These are phyloP conservation scores for Didymella segeticola DNA, from an alignment of 2,329 filamentous ascomycete species.

Conservation along the genomic window DNA sequence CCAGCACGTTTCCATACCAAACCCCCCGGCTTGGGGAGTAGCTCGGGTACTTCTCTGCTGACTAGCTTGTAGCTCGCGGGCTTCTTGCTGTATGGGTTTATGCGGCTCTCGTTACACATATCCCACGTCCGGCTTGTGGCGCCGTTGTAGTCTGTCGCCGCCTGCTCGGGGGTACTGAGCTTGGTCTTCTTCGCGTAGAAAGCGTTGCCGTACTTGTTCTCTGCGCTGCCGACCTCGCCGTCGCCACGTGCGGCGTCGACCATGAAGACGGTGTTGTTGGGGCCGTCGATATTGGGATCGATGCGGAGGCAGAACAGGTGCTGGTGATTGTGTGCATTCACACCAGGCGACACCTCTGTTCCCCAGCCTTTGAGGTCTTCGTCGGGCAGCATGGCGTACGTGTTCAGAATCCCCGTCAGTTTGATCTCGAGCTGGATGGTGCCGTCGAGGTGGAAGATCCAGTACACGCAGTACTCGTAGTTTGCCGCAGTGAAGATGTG, in stretches of 20 bases:
- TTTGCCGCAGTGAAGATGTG: constrained; percentile 96
- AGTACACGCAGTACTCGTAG: constrained; percentile 90
- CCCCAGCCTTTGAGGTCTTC: constrained; percentile 89
- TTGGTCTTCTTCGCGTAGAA: constrained; percentile 87
- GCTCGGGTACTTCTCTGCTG: constrained; percentile 77
- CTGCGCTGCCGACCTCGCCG: constrained; percentile 76
- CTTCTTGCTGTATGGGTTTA: constrained; percentile 88
- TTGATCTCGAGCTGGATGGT: constrained; percentile 90
- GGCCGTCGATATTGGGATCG: constrained; percentile 85
- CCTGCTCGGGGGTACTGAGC: constrained; percentile 71
- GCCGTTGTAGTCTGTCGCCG: constrained; percentile 81
- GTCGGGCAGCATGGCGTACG: constrained; percentile 78
- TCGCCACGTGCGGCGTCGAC: constrained; percentile 75
- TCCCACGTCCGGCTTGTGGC: constrained; percentile 85
- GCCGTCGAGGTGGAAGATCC: constrained; percentile 91
- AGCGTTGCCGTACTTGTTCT: constrained; percentile 89
- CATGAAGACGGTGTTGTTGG: constrained; percentile 84
- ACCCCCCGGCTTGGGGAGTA: constrained; percentile 81
- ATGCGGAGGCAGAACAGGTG: constrained; percentile 92
- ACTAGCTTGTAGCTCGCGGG: constrained; percentile 89
- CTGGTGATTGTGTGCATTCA: constrained; percentile 96
- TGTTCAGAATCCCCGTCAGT: constrained; percentile 91
- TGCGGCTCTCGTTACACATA: constrained; percentile 80
- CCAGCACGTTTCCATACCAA: constrained; percentile 89
- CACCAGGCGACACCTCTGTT: constrained; percentile 86